These are phyloP conservation scores for Cyclotella atomus DNA, from an alignment of 108 stramenopile species.

Conservation along the genomic window DNA sequence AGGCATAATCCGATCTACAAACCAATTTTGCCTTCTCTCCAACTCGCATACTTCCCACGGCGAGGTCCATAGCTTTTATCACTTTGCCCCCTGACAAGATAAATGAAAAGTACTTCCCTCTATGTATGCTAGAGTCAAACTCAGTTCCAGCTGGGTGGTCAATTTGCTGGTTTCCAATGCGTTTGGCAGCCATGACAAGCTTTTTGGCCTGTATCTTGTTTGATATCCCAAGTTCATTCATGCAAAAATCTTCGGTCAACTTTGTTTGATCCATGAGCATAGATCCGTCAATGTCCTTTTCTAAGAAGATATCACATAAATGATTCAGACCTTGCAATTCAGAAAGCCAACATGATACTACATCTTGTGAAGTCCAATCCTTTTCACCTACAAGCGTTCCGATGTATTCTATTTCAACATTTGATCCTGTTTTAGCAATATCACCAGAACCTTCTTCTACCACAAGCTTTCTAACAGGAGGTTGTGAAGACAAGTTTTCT, in stretches of 20 bases:
- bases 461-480: constrained; percentile 42
- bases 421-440: constrained; percentile 20
- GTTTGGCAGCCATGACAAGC: constrained; percentile 62
- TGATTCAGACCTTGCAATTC: constrained; percentile 58
- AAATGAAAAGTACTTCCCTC: constrained; percentile 40
- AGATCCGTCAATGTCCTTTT: constrained; percentile 43
- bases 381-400: constrained; percentile 29
- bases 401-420: constrained; percentile 37
- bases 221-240: constrained; percentile 28
- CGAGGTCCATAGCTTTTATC: constrained; percentile 54
- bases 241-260: constrained; percentile 64
- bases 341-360: constrained; percentile 62
- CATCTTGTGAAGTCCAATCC: constrained; percentile 55
- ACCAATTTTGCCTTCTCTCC: constrained; percentile 46
- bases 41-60: constrained; percentile 49
- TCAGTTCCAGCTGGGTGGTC: constrained; percentile 46
- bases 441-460: constrained; percentile 28
- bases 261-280: constrained; percentile 42
- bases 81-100: constrained; percentile 43
- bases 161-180: constrained; percentile 31
- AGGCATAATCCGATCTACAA: constrained; percentile 68
- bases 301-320: constrained; percentile 26
- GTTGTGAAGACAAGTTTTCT: background rate
- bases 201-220: constrained; percentile 72
- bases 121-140: constrained; percentile 55